phyloP scores from a whole-genome alignment of 495 filamentous ascomycete genomes.

The Pyrenopolyporus hunteri region DNA sequence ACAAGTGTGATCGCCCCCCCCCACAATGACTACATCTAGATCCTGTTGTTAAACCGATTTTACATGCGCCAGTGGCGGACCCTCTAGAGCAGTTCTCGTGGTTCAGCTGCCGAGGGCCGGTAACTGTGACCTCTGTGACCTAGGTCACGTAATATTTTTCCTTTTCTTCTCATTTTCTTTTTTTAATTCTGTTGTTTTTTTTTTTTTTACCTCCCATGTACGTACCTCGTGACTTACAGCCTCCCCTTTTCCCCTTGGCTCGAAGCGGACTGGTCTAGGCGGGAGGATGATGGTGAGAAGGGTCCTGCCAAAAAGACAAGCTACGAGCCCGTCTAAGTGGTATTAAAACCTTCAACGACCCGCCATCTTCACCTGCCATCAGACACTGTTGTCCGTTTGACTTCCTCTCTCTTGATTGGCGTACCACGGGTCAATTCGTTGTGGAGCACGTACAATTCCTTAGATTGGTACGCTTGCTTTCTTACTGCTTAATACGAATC shows the following conservation, averaged over 20 bases:
- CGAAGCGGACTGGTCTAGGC: conserved; percentile 32
- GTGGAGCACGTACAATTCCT: conserved; percentile 33
- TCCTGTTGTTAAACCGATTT: conserved; percentile 35
- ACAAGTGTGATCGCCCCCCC: conserved; percentile 42
- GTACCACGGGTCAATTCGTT: conserved; percentile 33
- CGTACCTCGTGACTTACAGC: conserved; percentile 29
- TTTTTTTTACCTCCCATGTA: conserved; percentile 17
- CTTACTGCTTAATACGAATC: conserved; percentile 15
- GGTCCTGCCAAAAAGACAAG: conserved; percentile 15
- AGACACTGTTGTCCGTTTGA: conserved; percentile 20
- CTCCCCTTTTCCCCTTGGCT: conserved; percentile 32
- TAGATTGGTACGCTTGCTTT: conserved; percentile 31
- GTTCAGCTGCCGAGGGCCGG: conserved; percentile 39
- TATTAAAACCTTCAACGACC: conserved; percentile 37
- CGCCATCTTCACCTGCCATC: conserved; percentile 21
- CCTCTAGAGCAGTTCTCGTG: conserved; percentile 34
- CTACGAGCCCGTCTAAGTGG: conserved; percentile 20
- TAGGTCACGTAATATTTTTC: conserved; percentile 37
- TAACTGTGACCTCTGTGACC: conserved; percentile 41
- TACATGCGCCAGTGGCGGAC: conserved; percentile 38
- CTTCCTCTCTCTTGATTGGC: conserved; percentile 19
- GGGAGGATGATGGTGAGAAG: conserved; percentile 31
- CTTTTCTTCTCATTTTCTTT: conserved; percentile 15
- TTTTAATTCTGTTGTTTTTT: conserved; percentile 1
- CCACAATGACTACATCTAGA: conserved; percentile 42